Percentiles rank a stretch among this genome's conserved stretches.
phyloP scores from a whole-genome alignment of 306 rosid species.

The Corylus heterophylla region DNA sequence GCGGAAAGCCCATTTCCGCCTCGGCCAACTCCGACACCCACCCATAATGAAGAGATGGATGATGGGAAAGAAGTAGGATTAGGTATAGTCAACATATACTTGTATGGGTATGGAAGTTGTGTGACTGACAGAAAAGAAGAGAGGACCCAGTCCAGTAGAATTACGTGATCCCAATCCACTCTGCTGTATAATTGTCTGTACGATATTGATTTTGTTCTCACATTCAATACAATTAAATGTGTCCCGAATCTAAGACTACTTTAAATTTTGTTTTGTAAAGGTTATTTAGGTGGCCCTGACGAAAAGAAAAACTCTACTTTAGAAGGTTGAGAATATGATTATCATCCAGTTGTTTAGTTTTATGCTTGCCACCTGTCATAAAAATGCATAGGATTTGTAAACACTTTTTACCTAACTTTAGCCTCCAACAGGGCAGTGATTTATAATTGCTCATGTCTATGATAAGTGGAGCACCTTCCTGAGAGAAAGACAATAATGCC shows the following conservation, averaged over 20 bases:
- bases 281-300: constrained; percentile 31
- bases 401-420: constrained; percentile 41
- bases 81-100: not conserved
- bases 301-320: constrained; percentile 35
- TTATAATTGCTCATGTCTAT: constrained; percentile 25
- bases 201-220: constrained; percentile 26
- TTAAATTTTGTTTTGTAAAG: constrained; percentile 27
- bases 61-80: not conserved
- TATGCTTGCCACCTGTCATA: constrained; percentile 42
- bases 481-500: constrained; percentile 24
- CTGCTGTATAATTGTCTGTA: constrained; percentile 33
- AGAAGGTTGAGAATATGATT: constrained; percentile 52
- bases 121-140: not conserved
- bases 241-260: constrained; percentile 29
- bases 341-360: constrained; percentile 51
- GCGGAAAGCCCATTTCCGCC: too few relatives aligned
- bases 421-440: constrained; percentile 28
- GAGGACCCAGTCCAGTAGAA: constrained; percentile 14
- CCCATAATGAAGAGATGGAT: not conserved
- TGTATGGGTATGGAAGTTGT: not conserved
- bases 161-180: constrained; percentile 13
- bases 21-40: too few relatives aligned
- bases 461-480: constrained; percentile 38
- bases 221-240: constrained; percentile 15
- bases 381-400: not conserved